phyloP scores from a whole-genome alignment of 2,329 filamentous ascomycete genomes.

The Paracamarosporium sp. region DNA sequence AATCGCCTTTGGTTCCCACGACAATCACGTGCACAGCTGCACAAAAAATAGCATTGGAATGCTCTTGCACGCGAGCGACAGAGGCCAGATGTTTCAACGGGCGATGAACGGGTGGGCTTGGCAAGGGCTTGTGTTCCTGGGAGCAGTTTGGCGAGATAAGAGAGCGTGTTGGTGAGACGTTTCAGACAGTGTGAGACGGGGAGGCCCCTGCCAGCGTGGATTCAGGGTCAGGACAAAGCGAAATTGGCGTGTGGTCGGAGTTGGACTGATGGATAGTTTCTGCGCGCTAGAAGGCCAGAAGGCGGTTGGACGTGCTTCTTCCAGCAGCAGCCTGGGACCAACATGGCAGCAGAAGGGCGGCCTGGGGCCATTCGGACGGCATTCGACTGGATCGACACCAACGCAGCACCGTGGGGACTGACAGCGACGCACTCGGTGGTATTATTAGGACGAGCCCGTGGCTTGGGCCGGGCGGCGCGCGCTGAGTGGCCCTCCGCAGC shows the following conservation, averaged over 20 bases:
- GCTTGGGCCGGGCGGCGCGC: neutral
- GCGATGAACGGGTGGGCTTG: neutral
- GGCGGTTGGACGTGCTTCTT: neutral
- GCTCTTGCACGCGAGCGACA: neutral
- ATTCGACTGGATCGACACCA: neutral
- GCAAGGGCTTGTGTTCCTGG: constrained; percentile 3
- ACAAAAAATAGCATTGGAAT: neutral
- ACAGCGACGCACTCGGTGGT: constrained; percentile 1
- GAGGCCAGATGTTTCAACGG: constrained; percentile 5
- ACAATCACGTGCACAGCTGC: neutral
- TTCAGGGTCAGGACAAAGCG: neutral
- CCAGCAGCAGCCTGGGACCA: neutral
- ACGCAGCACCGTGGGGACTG: constrained; percentile 3
- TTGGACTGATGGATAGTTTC: constrained; percentile 3
- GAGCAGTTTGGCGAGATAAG: constrained; percentile 3
- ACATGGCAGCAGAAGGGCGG: neutral
- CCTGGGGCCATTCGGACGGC: neutral
- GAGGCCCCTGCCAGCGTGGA: neutral
- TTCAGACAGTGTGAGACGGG: constrained; percentile 4
- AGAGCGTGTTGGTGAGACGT: constrained; percentile 6
- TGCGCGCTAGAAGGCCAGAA: constrained; percentile 1
- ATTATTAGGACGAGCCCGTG: constrained; percentile 7
- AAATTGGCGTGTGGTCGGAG: constrained; percentile 4
- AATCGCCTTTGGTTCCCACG: neutral
- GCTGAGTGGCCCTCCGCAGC: neutral